phyloP scores from a whole-genome alignment of 1,139 yeast genomes.

The Suhomyces bolitotheri region DNA sequence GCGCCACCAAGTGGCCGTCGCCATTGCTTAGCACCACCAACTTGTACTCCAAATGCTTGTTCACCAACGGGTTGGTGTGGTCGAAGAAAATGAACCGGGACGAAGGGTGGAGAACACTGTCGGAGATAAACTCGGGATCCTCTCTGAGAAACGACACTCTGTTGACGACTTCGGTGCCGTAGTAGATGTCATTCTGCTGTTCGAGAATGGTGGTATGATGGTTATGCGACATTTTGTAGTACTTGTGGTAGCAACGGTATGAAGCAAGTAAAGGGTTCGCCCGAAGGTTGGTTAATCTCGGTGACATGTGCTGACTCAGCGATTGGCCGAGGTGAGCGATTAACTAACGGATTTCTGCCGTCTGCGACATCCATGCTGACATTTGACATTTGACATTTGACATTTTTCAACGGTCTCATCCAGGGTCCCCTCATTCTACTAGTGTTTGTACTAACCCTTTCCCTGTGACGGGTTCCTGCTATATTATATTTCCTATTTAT shows the following conservation, averaged over 20 bases:
- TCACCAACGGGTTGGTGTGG: constrained; percentile 38
- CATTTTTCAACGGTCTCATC: no score
- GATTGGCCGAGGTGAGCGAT: no score
- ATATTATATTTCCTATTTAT: no score
- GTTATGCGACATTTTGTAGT: constrained; percentile 15
- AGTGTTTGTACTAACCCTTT: no score
- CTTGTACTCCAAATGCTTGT: constrained; percentile 29
- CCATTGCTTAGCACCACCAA: constrained; percentile 42
- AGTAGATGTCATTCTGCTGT: constrained; percentile 38
- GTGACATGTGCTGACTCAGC: background rate
- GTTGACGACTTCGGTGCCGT: constrained; percentile 62
- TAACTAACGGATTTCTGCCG: no score
- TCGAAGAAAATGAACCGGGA: constrained; percentile 58
- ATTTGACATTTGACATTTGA: no score
- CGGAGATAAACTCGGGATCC: constrained; percentile 57
- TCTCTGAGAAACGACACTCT: constrained; percentile 78
- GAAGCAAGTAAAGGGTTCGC: background rate
- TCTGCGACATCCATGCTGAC: no score
- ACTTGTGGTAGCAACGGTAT: constrained; percentile 3
- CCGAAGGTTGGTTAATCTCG: background rate
- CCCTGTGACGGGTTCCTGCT: no score
- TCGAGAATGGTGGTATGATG: constrained; percentile 16
- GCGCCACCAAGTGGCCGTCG: constrained; percentile 22
- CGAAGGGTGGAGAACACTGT: constrained; percentile 51
- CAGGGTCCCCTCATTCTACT: no score